Base-by-base conservation (phyloP, 2,329 filamentous ascomycete genomes). In the Fusarium sp. region DNA sequence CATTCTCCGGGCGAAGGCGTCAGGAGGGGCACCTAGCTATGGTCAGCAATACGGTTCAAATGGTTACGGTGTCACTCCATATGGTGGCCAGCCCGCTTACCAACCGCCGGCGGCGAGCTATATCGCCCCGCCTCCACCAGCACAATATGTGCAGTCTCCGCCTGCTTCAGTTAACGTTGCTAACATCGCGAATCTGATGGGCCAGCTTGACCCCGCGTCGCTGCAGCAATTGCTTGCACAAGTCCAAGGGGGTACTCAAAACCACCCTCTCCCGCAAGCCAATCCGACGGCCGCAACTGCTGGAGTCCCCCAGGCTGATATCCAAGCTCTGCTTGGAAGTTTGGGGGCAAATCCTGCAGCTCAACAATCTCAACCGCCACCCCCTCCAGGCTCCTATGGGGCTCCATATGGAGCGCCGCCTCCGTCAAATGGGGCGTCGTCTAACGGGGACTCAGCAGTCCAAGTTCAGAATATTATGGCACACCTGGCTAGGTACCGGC, bases 381-480 rank as follows among this genome's bases (percentile, higher is more conserved):
- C 63, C 31, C 58, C 53, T 45, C 44, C 58, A 18, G 55, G 44
- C 28, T 69, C 71, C 7, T 80, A 79, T 44, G 75, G 73, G 6
- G 68, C 70, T 18, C 61, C 72, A 4, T 82, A 80, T 49, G 78
- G 75, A 51, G 73, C 68, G 6, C 76, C 77, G 46, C 74, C 67
- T 52, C 69, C 75, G 23, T 65, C 75, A 52, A 74, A 75, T n/a
- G 70, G 77, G 28, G 68, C 71, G 26, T 68, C 73, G 23, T 64
- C 70, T 23, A 69, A 76, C 57, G 75, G 76, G 14, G 79, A 81
- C 57, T 78, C 82, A 14, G 81, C 83, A 11, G 82, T 89, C 14
- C 84, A 89, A 55, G 84, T 93, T 72, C 87, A 91, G 76, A 91
- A 92, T 73, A 92, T 94, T 53, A 91, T 94, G 87, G 89, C 90